These are phyloP conservation scores for Tillandsia fasciculata DNA, from an alignment of 176 grass and related monocot genomes.

Conservation along the genomic window DNA sequence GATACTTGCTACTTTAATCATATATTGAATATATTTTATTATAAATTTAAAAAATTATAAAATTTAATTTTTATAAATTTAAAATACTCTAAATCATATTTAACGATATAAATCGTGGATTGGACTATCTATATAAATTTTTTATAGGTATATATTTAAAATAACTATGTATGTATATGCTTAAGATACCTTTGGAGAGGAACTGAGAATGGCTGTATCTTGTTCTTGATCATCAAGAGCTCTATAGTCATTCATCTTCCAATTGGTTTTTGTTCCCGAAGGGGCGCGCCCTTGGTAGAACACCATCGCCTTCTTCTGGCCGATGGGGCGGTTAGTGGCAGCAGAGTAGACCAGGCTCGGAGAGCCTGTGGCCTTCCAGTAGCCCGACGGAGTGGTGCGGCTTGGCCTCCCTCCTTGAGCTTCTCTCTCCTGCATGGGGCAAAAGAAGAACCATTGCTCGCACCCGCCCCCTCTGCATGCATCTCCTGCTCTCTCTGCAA, in stretches of 20 bases:
- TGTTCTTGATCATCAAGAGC: slow-evolving; percentile 30
- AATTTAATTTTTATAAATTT: too few species aligned
- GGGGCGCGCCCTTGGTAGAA: slow-evolving; percentile 80
- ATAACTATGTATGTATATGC: not conserved
- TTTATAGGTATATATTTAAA: not conserved
- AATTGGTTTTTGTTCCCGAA: slow-evolving; percentile 54
- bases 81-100: too few species aligned
- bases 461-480: slow-evolving; percentile 16
- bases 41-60: too few species aligned
- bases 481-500: slow-evolving; percentile 35
- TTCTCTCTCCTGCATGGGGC: slow-evolving; percentile 77
- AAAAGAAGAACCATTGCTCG: slow-evolving; percentile 94
- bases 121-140: not conserved
- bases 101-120: not conserved
- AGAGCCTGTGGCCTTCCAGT: slow-evolving; percentile 97
- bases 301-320: slow-evolving; percentile 90
- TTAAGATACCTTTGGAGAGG: slow-evolving; percentile 7
- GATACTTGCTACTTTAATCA: too few species aligned
- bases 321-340: slow-evolving; percentile 38
- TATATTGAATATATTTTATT: too few species aligned
- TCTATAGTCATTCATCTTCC: slow-evolving; percentile 97
- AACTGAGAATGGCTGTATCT: slow-evolving; percentile 3
- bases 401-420: slow-evolving; percentile 70
- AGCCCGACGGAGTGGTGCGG: slow-evolving; percentile 77
- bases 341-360: slow-evolving; percentile 63